Conservation (phyloP, 805 yeast genomes). For the Nakazawaea peltata region DNA sequence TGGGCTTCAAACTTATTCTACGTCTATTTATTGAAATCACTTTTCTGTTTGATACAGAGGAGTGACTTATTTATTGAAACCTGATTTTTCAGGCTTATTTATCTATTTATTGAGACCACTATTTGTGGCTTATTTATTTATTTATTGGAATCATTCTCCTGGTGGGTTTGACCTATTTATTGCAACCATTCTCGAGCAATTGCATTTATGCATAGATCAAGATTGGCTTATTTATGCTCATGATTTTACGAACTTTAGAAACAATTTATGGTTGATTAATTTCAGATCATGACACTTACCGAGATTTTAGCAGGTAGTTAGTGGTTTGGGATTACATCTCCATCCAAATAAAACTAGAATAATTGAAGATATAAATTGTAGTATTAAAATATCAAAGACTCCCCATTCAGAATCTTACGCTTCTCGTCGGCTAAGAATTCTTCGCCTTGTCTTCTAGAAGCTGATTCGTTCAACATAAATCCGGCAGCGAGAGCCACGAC, state of each 20-base stretch:
- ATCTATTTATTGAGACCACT: too few relatives aligned
- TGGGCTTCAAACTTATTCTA: too few relatives aligned
- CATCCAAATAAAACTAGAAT: too few relatives aligned
- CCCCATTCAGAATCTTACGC: background rate
- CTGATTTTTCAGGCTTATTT: too few relatives aligned
- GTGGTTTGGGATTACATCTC: too few relatives aligned
- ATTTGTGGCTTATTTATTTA: constrained; percentile 3
- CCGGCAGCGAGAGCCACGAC: background rate
- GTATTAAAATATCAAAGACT: background rate
- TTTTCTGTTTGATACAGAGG: too few relatives aligned
- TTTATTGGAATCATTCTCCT: constrained; percentile 6
- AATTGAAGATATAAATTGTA: too few relatives aligned
- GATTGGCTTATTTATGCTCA: constrained; percentile 9
- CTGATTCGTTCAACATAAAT: background rate
- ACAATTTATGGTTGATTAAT: background rate
- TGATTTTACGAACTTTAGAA: constrained; percentile 1
- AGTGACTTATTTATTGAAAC: too few relatives aligned
- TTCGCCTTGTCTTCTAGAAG: background rate
- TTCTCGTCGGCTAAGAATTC: background rate
- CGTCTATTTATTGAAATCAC: too few relatives aligned
- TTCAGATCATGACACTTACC: background rate
- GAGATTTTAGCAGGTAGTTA: too few relatives aligned
- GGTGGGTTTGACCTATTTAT: constrained; percentile 4
- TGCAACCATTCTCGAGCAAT: constrained; percentile 7
- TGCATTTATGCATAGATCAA: too few relatives aligned